phyloP scores from a whole-genome alignment of 257 asterid species.

The Nicotiana tomentosiformis region DNA sequence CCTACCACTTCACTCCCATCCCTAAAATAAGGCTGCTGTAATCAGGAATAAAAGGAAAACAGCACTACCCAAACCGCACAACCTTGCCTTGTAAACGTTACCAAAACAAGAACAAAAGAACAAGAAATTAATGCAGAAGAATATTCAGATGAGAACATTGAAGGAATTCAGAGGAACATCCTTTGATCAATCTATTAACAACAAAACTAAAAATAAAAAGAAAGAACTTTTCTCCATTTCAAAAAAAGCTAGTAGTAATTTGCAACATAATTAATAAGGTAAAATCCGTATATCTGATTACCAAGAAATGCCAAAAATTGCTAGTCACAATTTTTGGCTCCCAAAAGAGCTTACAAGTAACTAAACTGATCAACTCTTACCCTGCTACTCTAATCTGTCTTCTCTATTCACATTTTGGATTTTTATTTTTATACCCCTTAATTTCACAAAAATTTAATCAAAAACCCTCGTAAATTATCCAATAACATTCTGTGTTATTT shows the following conservation, averaged over 20 bases:
- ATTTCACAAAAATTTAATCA: constrained; percentile 19
- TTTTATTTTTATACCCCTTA: neutral
- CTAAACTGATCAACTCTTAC: neutral
- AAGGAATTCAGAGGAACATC: neutral
- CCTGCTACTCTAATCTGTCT: neutral
- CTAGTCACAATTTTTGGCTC: neutral
- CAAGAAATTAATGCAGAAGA: too few species aligned
- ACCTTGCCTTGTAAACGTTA: too few species aligned
- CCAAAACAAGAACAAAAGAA: too few species aligned
- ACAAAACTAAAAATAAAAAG: neutral
- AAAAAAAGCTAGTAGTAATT: neutral
- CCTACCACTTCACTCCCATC: too few species aligned
- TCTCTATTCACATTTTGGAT: constrained; percentile 17
- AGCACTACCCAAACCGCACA: too few species aligned
- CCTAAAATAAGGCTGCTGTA: too few species aligned
- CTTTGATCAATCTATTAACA: too few species aligned
- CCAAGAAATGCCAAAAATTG: neutral
- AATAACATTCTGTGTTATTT: constrained; percentile 1
- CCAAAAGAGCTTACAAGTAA: neutral
- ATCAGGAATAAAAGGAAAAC: too few species aligned
- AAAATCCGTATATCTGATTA: neutral
- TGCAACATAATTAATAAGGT: neutral
- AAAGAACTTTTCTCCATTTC: neutral
- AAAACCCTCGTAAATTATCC: neutral
- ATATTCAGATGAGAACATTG: too few species aligned